Conservation (phyloP, 2,329 filamentous ascomycete species). For the Xylariaceae sp. region DNA sequence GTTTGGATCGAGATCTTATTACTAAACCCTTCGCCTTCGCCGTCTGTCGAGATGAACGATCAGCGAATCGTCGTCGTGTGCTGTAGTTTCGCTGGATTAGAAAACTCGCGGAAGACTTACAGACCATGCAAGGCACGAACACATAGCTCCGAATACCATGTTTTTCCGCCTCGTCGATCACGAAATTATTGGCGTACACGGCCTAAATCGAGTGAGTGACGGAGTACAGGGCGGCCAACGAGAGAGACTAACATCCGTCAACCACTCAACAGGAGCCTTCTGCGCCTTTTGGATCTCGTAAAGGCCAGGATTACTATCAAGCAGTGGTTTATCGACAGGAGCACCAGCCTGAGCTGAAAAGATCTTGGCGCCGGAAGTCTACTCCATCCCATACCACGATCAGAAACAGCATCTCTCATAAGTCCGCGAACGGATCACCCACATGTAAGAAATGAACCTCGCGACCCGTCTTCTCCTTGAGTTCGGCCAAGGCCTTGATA, state of each 20-base stretch:
- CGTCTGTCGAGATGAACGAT: constrained; percentile 30
- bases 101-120: constrained; percentile 23
- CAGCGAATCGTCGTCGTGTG: background rate
- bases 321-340: constrained; percentile 38
- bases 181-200: constrained; percentile 38
- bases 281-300: constrained; percentile 42
- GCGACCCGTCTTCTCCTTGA: constrained; percentile 39
- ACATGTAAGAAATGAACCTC: constrained; percentile 48
- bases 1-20: constrained; percentile 51
- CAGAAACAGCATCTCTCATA: too few relatives aligned
- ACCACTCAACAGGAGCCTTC: constrained; percentile 20
- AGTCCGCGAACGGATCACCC: constrained; percentile 5
- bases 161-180: constrained; percentile 42
- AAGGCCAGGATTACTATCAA: constrained; percentile 42
- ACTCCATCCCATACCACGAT: background rate
- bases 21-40: constrained; percentile 46
- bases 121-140: constrained; percentile 53
- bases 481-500: constrained; percentile 43
- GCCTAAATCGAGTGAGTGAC: constrained; percentile 30
- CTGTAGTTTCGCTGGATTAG: background rate
- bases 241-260: constrained; percentile 27
- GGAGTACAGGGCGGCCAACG: too few relatives aligned
- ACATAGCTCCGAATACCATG: constrained; percentile 47
- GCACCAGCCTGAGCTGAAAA: constrained; percentile 46
- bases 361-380: constrained; percentile 50